These are phyloP conservation scores for Termitomyces sp. DNA, from an alignment of 768 basidiomycete genomes.

Conservation along the genomic window DNA sequence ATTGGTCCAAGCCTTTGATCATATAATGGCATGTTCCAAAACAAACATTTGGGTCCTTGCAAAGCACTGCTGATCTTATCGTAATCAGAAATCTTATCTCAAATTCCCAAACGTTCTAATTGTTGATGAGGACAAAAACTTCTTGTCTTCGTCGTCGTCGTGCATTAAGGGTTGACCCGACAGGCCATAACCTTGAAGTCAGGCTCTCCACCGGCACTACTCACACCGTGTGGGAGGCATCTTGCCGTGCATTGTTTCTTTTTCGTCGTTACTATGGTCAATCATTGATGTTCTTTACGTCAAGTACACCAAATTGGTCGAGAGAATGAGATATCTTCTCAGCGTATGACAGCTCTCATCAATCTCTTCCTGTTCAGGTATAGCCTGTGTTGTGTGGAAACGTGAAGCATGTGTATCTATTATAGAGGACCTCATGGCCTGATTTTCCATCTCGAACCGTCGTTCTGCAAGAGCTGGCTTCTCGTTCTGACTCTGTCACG, in stretches of 20 bases:
- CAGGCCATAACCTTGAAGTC: background rate
- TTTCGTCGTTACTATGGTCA: background rate
- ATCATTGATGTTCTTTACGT: background rate
- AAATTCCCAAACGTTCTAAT: background rate
- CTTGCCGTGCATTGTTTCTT: background rate
- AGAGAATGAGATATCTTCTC: background rate
- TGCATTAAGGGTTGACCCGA: background rate
- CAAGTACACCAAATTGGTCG: constrained; percentile 10
- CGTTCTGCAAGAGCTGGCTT: background rate
- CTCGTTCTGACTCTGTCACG: background rate
- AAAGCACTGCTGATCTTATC: no score
- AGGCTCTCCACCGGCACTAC: background rate
- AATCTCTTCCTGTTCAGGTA: constrained; percentile 11
- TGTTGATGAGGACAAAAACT: background rate
- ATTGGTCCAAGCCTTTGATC: no score
- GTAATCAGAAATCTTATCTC: background rate
- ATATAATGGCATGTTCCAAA: no score
- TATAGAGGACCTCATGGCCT: background rate
- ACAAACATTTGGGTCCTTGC: no score
- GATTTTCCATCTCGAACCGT: background rate
- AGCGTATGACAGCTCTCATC: constrained; percentile 18
- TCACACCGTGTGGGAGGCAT: background rate
- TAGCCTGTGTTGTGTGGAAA: constrained; percentile 2
- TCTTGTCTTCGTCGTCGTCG: background rate
- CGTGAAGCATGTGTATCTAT: background rate